A percentile compares a stretch with the other conserved stretches of the same genome.
Evolutionary conservation across 495 filamentous ascomycete genomes (phyloP).

Genomic region (Astrothelium macrocarpum): DNA sequence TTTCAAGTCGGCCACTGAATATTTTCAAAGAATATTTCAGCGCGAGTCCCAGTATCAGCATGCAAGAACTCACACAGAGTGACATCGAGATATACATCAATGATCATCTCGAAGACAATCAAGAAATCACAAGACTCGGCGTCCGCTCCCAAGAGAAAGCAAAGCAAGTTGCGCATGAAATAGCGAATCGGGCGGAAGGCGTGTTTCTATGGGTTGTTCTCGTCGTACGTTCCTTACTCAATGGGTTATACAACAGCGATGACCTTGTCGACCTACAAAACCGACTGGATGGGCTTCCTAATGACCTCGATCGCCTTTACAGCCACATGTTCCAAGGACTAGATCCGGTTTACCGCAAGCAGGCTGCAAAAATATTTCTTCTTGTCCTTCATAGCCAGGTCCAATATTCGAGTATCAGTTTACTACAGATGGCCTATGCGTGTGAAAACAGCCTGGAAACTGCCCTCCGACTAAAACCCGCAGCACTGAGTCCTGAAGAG

Average conservation of each 20-base stretch:
- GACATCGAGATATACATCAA: not conserved
- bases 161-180: not conserved
- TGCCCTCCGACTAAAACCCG: not conserved
- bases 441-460: not conserved
- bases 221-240: not conserved
- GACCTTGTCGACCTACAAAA: not conserved
- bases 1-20: not conserved
- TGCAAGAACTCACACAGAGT: not conserved
- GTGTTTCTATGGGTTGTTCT: constrained; percentile 9
- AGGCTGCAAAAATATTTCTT: not conserved
- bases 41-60: not conserved
- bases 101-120: not conserved
- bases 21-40: not conserved
- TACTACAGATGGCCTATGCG: not conserved
- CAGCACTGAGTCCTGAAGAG: not conserved
- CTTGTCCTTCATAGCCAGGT: not conserved
- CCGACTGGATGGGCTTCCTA: not conserved
- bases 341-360: not conserved
- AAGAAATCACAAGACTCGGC: not conserved
- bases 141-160: not conserved
- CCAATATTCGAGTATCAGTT: not conserved
- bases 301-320: not conserved
- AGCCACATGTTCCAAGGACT: not conserved
- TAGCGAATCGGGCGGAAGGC: constrained; percentile 7
- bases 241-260: constrained; percentile 1